Evolutionary conservation across 495 filamentous ascomycete species (phyloP), one percentile per base, ranked within the genome.

Genomic region (Penicillium riverlandense): DNA sequence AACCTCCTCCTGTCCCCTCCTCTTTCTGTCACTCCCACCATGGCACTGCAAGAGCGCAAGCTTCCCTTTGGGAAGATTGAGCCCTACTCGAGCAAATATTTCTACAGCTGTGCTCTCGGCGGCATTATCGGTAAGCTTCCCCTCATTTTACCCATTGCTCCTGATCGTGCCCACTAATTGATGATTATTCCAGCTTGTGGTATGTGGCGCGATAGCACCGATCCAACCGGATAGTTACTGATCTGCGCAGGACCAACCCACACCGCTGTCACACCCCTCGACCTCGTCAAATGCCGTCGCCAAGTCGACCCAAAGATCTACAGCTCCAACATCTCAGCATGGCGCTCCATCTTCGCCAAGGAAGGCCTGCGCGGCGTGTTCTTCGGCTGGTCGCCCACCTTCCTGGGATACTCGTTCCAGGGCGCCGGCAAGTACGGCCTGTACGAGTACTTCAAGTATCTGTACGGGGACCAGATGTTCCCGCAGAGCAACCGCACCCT

Each of bases 391-490:
- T 70, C 78, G 0, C 82, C 83, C 8, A 86, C 83, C 13, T 78
- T 84, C 44, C 58, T 84, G 8, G 83, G 82, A 29, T 86, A 86
- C 70, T 80, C 74, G 31, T 71, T 84, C 52, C 83, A 86, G 51
- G 83, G 83, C n/a, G 81, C 80, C 40, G 83, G 83, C n/a, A 86
- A 86, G 61, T 86, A 86, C 57, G 83, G 83, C 11, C 76, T 84
- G 63, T 86, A 86, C 57, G 83, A 86, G 46, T 76, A 84, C 57
- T 86, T 86, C 75, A 86, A 86, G 56, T 72, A 86, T 62, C 53
- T 74, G 16, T 86, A 86, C 61, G 81, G 81, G 48, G 78, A 85
- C 43, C 65, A 70, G 43, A 39, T 83, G 29, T 82, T 83, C 62
- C 80, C 81, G 3, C 66, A 75, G 40, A 59, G 57, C 38, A 82